These are phyloP conservation scores for Silene conica DNA, from an alignment of 148 eudicot species.

Conservation along the genomic window DNA sequence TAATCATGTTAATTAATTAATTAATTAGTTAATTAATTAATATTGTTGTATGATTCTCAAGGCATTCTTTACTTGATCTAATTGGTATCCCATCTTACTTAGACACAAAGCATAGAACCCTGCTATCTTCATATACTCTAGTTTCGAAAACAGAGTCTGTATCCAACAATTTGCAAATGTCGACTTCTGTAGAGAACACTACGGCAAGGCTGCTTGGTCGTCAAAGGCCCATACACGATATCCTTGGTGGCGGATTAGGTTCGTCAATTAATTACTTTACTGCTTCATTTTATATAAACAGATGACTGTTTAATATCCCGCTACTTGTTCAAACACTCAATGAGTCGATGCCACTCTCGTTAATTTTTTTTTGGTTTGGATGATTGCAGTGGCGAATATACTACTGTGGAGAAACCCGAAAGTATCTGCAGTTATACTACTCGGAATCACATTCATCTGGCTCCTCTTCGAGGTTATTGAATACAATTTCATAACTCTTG, in stretches of 20 bases:
- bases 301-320: too few relatives aligned
- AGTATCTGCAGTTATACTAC: constrained; percentile 13
- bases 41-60: background rate
- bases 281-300: background rate
- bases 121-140: background rate
- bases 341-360: too few relatives aligned
- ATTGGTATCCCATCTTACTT: constrained; percentile 10
- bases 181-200: background rate
- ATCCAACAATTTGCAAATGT: background rate
- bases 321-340: too few relatives aligned
- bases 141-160: background rate
- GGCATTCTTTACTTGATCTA: constrained; percentile 20
- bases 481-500: constrained; percentile 25
- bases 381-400: constrained; percentile 25
- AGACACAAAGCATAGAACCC: constrained; percentile 17
- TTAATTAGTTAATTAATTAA: too few relatives aligned
- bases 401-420: constrained; percentile 31
- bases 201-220: constrained; percentile 19
- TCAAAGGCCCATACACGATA: constrained; percentile 23
- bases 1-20: background rate
- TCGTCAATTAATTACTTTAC: background rate
- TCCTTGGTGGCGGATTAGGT: constrained; percentile 36
- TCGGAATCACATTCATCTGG: constrained; percentile 29
- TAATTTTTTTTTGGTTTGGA: too few relatives aligned
- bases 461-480: constrained; percentile 24